Conservation (phyloP, 495 filamentous ascomycete genomes). For the Penicillium malachiteum region DNA sequence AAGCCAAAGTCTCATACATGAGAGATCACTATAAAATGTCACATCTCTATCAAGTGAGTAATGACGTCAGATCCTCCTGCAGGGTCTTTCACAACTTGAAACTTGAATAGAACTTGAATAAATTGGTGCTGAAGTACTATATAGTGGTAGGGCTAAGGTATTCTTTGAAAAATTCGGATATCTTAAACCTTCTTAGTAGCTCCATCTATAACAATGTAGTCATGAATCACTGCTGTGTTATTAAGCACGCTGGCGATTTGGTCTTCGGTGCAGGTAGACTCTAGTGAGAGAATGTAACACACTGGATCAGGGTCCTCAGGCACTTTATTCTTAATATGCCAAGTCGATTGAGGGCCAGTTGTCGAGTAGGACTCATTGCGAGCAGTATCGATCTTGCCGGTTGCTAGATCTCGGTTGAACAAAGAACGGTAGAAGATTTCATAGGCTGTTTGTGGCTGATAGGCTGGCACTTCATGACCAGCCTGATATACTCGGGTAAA, state of each 20-base stretch:
- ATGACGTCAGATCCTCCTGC: too few relatives aligned
- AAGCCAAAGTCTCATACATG: too few relatives aligned
- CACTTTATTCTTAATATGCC: constrained; percentile 48
- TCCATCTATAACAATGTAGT: constrained; percentile 46
- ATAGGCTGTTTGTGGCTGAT: constrained; percentile 56
- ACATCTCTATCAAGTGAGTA: too few relatives aligned
- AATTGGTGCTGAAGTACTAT: too few relatives aligned
- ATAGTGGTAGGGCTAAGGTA: too few relatives aligned
- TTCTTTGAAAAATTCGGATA: not conserved
- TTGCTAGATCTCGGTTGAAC: constrained; percentile 55
- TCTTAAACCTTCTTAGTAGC: not conserved
- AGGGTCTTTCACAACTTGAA: too few relatives aligned
- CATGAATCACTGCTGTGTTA: constrained; percentile 46
- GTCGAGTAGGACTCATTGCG: constrained; percentile 45
- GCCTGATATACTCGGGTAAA: constrained; percentile 61
- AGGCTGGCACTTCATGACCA: constrained; percentile 61
- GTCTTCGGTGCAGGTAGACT: constrained; percentile 45
- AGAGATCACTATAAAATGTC: too few relatives aligned
- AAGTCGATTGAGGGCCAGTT: constrained; percentile 49
- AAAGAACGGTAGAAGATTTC: constrained; percentile 56
- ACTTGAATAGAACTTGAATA: too few relatives aligned
- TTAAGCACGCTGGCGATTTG: constrained; percentile 46
- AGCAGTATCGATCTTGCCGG: constrained; percentile 46
- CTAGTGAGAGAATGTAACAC: constrained; percentile 48
- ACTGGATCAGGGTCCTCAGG: constrained; percentile 36